A percentile compares a stretch with the other conserved stretches of the same genome.
Evolutionary conservation across 2,329 filamentous ascomycete genomes (phyloP).

Genomic region (Diaporthe humulicola): DNA sequence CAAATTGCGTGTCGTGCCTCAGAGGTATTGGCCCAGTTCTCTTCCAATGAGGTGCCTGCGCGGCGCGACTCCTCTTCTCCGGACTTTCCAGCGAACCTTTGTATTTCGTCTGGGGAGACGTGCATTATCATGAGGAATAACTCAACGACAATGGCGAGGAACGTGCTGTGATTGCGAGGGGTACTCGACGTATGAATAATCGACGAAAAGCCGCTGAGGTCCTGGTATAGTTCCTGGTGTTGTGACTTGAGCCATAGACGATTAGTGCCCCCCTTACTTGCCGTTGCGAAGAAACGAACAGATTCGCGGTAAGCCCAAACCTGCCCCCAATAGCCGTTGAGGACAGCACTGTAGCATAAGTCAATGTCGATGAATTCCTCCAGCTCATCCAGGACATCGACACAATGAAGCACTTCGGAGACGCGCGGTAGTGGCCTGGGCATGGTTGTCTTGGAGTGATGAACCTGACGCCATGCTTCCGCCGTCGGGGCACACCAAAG

Average conservation of each 20-base stretch:
- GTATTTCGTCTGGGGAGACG: conserved; percentile 46
- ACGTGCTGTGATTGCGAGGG: conserved; percentile 36
- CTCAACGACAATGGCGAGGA: conserved; percentile 44
- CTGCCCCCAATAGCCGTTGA: conserved; percentile 50
- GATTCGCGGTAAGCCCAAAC: conserved; percentile 49
- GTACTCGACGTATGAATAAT: conserved; percentile 38
- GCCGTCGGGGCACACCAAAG: conserved; percentile 46
- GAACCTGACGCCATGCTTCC: conserved; percentile 45
- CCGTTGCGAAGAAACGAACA: conserved; percentile 46
- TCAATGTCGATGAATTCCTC: conserved; percentile 48
- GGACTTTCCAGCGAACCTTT: conserved; percentile 46
- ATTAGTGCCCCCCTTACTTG: conserved; percentile 40
- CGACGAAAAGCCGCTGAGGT: conserved; percentile 46
- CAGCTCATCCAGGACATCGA: conserved; percentile 42
- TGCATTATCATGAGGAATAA: conserved; percentile 48
- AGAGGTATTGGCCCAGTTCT: conserved; percentile 43
- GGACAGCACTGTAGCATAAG: conserved; percentile 46
- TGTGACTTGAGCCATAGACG: conserved; percentile 49
- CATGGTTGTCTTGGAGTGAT: conserved; percentile 43
- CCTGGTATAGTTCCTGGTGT: conserved; percentile 49
- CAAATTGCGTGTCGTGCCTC: conserved; percentile 47
- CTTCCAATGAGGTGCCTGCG: conserved; percentile 42
- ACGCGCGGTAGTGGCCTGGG: conserved; percentile 43
- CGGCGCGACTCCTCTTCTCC: conserved; percentile 48
- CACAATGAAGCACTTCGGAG: conserved; percentile 44